Conservation (phyloP, 257 asterid genomes). For the Solanum bulbocastanum region DNA sequence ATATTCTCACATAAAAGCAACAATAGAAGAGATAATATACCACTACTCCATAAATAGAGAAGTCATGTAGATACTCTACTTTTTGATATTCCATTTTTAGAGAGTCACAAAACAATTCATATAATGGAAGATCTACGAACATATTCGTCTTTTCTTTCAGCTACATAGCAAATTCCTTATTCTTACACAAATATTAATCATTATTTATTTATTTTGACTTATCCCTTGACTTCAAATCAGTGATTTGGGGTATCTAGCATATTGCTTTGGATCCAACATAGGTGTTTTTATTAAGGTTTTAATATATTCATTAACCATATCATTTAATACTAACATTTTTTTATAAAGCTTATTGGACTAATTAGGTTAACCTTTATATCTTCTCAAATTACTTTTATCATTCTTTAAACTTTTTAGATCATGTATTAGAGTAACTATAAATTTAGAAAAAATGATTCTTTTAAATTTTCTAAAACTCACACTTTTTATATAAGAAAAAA, state of each 20-base stretch:
- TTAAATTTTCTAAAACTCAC: too few species aligned
- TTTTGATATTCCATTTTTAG: neutral
- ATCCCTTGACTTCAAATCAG: neutral
- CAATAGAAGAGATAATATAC: accelerated
- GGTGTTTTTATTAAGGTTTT: neutral
- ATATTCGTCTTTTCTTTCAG: neutral
- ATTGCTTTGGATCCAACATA: neutral
- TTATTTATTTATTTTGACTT: neutral
- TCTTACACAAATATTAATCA: neutral
- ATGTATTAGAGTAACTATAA: neutral
- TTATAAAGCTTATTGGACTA: neutral
- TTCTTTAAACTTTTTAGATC: neutral
- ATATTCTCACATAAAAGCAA: too few species aligned
- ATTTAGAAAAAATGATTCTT: too few species aligned
- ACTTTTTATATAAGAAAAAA: too few species aligned
- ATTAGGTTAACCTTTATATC: neutral
- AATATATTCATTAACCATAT: neutral
- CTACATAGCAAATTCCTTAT: neutral
- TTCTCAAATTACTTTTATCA: neutral
- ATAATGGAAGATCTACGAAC: neutral
- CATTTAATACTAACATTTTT: neutral
- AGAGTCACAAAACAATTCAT: neutral
- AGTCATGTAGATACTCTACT: neutral
- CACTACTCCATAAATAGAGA: neutral
- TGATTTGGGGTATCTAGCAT: neutral